Evolutionary conservation across 2,329 filamentous ascomycete species (phyloP).

Genomic region (Ophiostoma perfectum): DNA sequence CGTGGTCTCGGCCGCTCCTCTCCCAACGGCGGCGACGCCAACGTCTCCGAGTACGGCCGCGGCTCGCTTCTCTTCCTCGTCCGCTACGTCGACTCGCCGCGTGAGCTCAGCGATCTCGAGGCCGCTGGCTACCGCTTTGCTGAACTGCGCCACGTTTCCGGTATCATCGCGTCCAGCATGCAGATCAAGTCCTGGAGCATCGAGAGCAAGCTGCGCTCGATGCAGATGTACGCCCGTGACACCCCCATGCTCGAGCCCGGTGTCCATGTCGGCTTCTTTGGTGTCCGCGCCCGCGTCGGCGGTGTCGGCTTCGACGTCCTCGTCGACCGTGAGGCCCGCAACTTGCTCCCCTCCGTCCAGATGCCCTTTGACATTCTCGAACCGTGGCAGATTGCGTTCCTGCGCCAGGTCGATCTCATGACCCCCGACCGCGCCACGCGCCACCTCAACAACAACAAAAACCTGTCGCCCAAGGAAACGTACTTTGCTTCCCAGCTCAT

Average conservation of each 20-base stretch:
- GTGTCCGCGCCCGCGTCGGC: conserved; percentile 47
- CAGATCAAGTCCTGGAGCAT: conserved; percentile 64
- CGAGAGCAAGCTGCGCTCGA: conserved; percentile 54
- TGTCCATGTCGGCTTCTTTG: conserved; percentile 56
- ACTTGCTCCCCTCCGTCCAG: conserved; percentile 56
- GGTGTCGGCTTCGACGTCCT: conserved; percentile 58
- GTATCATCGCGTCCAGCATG: conserved; percentile 65
- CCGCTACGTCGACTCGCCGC: conserved; percentile 51
- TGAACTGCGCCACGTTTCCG: conserved; percentile 59
- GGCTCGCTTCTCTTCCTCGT: conserved; percentile 80
- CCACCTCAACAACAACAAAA: conserved; percentile 36
- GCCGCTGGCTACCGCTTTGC: conserved; percentile 76
- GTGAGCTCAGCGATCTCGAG: conserved; percentile 59
- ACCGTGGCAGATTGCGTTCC: conserved; percentile 49
- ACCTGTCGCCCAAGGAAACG: conserved; percentile 37
- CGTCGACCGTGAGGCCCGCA: conserved; percentile 50
- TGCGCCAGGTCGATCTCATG: conserved; percentile 46
- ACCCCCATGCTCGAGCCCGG: conserved; percentile 46
- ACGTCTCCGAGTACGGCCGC: conserved; percentile 47
- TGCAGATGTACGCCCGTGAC: conserved; percentile 54
- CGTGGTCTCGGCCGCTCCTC: conserved; percentile 31
- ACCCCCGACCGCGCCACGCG: conserved; percentile 38
- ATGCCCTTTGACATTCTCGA: conserved; percentile 51
- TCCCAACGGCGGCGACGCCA: neutral
- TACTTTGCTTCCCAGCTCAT: conserved; percentile 44